These are phyloP conservation scores for Pelagomonas calceolata DNA, from an alignment of 108 stramenopile species.

Conservation along the genomic window DNA sequence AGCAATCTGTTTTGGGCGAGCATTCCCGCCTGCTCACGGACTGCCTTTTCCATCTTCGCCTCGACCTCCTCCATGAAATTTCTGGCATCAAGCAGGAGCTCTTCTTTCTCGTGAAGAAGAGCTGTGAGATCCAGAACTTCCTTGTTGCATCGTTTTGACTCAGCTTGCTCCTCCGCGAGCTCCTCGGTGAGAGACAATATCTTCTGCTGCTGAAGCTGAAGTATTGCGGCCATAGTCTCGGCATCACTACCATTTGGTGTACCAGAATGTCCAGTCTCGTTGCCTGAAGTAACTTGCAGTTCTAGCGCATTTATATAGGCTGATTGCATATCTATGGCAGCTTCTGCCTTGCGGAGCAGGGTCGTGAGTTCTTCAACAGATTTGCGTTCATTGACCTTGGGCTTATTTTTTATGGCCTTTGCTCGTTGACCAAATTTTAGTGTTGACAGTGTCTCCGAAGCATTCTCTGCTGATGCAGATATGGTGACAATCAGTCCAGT, in stretches of 20 bases:
- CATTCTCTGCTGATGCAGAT: slow-evolving; percentile 11
- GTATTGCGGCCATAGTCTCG: too few relatives aligned
- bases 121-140: neutral
- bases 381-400: slow-evolving; percentile 13
- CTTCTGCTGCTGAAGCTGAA: slow-evolving; percentile 3
- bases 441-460: slow-evolving; percentile 26
- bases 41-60: too few relatives aligned
- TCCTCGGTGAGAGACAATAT: neutral
- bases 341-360: slow-evolving; percentile 4
- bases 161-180: slow-evolving; percentile 6
- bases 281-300: neutral
- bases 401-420: slow-evolving; percentile 20
- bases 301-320: slow-evolving; percentile 8
- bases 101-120: slow-evolving; percentile 9
- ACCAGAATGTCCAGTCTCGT: too few relatives aligned
- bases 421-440: slow-evolving; percentile 30
- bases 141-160: slow-evolving; percentile 2
- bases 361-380: slow-evolving; percentile 13
- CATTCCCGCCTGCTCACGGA: neutral
- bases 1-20: neutral
- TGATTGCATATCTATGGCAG: slow-evolving; percentile 14
- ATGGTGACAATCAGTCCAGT: slow-evolving; percentile 66
- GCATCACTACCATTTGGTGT: too few relatives aligned
- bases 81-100: neutral
- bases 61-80: neutral